These are phyloP conservation scores for Akanthomyces lecanii DNA, from an alignment of 2,329 filamentous ascomycete genomes.

Conservation along the genomic window DNA sequence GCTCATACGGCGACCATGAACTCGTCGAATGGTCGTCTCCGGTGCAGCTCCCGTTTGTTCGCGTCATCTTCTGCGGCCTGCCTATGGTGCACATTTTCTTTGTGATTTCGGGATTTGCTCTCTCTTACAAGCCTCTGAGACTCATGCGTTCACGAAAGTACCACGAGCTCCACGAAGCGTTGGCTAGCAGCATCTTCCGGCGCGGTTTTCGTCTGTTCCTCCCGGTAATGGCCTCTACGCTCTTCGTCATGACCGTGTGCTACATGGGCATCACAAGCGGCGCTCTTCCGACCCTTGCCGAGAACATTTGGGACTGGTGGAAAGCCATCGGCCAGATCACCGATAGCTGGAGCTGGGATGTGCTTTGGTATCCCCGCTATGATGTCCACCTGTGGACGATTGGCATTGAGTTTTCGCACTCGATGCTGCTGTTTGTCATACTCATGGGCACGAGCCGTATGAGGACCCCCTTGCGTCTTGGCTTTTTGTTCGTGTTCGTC, in stretches of 20 bases:
- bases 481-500: slow-evolving; percentile 31
- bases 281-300: slow-evolving; percentile 26
- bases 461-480: slow-evolving; percentile 32
- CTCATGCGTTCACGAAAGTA: slow-evolving; percentile 38
- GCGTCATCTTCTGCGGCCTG: slow-evolving; percentile 42
- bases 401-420: slow-evolving; percentile 47
- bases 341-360: slow-evolving; percentile 23
- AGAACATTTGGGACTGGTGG: slow-evolving; percentile 37
- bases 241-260: slow-evolving; percentile 33
- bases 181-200: slow-evolving; percentile 40
- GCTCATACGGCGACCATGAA: slow-evolving; percentile 34
- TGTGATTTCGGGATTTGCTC: slow-evolving; percentile 50
- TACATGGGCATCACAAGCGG: slow-evolving; percentile 35
- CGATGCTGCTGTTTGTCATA: slow-evolving; percentile 45
- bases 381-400: slow-evolving; percentile 54
- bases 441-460: slow-evolving; percentile 38
- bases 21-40: slow-evolving; percentile 32
- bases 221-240: slow-evolving; percentile 39
- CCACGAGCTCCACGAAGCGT: slow-evolving; percentile 39
- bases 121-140: slow-evolving; percentile 44
- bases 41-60: slow-evolving; percentile 42
- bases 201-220: slow-evolving; percentile 40
- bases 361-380: slow-evolving; percentile 26
- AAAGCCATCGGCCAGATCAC: slow-evolving; percentile 22
- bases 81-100: slow-evolving; percentile 51